Evolutionary conservation across 148 eudicot species (phyloP), one percentile per base, ranked within the genome.

Genomic region (Rhododendron ferrugineum): DNA sequence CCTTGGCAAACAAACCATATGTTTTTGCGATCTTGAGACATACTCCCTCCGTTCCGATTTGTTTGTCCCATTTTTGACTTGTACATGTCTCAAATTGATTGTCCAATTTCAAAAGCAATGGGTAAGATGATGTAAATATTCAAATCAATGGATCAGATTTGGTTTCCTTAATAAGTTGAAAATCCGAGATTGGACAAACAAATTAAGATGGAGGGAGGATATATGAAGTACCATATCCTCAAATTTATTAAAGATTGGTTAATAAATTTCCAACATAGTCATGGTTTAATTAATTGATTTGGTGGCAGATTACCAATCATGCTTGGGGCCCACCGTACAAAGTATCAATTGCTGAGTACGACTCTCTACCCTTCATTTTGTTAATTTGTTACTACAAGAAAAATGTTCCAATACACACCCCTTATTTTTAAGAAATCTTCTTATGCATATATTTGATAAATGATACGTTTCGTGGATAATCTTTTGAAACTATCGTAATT

Each of bases 251-350:
- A 34, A 40, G 74, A 36, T 36, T 9, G 40, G 15, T 47, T 81
- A 40, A 0, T 36, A 23, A 23, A 28, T 26, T 40, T 68, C 49
- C 56, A 50, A 52, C 46, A 28, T 26, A 7, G 14, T 42, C 15
- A 66, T 44, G 40, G 16, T 28, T 74, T 62, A 36, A 81, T 30
- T 36, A 34, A 60, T 56, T 40, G 46, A 4, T 62, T 54, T 85
- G 62, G 37, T 76, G 83, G 82, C 95, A 94, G 98, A 88, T 94
- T 64, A 92, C 90, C 84, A 95, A 95, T 79, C 94, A 93, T 87
- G 90, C 87, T 42, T 97, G 98, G 46, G 98, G 98, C 46, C 98
- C 98, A 77, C 98, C 98, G 14, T 95, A 90, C 73, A 91, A 85
- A 88, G 85, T 87, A 82, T 88, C 92, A 28, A 90, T 92, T 78